A percentile compares a stretch with the other conserved stretches of the same genome.
Evolutionary conservation across 805 yeast genomes (phyloP).

Genomic region (Candida pseudofarinosa): DNA sequence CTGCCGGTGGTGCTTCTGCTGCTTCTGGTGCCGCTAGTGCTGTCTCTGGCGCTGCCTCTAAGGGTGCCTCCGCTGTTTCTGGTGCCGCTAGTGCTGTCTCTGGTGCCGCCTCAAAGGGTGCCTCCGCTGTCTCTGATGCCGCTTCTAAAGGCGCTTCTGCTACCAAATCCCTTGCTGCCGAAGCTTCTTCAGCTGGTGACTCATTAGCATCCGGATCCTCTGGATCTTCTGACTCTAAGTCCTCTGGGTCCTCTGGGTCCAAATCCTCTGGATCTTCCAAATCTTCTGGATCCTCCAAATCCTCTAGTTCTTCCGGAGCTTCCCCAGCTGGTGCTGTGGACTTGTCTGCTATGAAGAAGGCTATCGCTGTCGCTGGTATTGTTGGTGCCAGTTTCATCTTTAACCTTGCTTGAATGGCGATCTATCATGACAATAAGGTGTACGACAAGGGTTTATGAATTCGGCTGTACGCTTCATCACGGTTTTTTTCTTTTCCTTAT

Average conservation of each 20-base stretch:
- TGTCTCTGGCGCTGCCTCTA: constrained; percentile 9
- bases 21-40: constrained; percentile 9
- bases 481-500: background rate
- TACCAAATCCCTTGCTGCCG: constrained; percentile 4
- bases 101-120: constrained; percentile 12
- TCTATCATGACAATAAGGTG: background rate
- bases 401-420: constrained; percentile 20
- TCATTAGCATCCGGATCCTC: constrained; percentile 13
- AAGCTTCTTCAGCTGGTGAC: constrained; percentile 12
- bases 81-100: constrained; percentile 10
- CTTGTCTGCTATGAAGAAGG: constrained; percentile 32
- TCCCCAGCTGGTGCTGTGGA: constrained; percentile 15
- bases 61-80: constrained; percentile 11
- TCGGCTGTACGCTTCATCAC: no score
- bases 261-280: constrained; percentile 7
- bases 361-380: constrained; percentile 32
- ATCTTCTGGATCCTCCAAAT: constrained; percentile 12
- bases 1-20: constrained; percentile 11
- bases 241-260: constrained; percentile 8
- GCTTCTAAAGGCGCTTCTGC: constrained; percentile 9
- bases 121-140: constrained; percentile 9
- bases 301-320: constrained; percentile 11
- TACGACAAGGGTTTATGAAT: background rate
- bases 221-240: constrained; percentile 1
- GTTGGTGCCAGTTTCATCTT: constrained; percentile 33